A percentile compares a stretch with the other conserved stretches of the same genome.
Evolutionary conservation across 768 basidiomycete genomes (phyloP).

Genomic region (Hygrocybe punicea): DNA sequence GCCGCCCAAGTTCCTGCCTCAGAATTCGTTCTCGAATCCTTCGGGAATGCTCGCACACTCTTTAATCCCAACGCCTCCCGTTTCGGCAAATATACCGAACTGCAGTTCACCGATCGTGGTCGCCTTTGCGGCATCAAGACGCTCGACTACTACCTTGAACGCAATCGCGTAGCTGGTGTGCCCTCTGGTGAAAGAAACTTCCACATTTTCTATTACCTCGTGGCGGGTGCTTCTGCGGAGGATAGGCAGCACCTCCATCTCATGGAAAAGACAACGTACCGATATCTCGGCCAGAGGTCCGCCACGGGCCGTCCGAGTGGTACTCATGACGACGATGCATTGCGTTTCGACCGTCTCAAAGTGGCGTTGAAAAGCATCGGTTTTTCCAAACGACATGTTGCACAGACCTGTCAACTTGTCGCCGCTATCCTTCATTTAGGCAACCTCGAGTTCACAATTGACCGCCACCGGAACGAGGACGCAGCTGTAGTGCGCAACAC

Average conservation of each 20-base stretch:
- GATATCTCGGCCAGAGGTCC: constrained; percentile 78
- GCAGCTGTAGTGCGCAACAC: constrained; percentile 88
- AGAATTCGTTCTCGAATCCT: constrained; percentile 93
- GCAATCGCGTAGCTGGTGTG: constrained; percentile 81
- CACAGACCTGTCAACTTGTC: constrained; percentile 90
- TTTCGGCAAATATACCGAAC: constrained; percentile 96
- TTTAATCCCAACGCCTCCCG: constrained; percentile 95
- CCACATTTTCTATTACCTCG: constrained; percentile 96
- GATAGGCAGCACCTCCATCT: constrained; percentile 88
- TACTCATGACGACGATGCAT: constrained; percentile 74
- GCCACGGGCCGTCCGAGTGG: constrained; percentile 42
- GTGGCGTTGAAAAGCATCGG: constrained; percentile 90
- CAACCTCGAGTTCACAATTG: constrained; percentile 88
- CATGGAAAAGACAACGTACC: constrained; percentile 73
- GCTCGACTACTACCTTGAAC: constrained; percentile 93
- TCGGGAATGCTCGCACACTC: constrained; percentile 88
- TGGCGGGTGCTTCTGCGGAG: constrained; percentile 84
- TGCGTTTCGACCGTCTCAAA: constrained; percentile 91
- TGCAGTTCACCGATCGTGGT: constrained; percentile 93
- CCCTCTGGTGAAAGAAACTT: constrained; percentile 95
- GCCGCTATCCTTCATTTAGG: constrained; percentile 96
- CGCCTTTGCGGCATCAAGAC: constrained; percentile 88
- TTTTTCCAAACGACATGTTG: constrained; percentile 90
- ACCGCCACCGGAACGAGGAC: constrained; percentile 81
- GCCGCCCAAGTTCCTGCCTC: constrained; percentile 83